Conservation (phyloP, 2,329 filamentous ascomycete genomes). For the Tolypocladium paradoxum region DNA sequence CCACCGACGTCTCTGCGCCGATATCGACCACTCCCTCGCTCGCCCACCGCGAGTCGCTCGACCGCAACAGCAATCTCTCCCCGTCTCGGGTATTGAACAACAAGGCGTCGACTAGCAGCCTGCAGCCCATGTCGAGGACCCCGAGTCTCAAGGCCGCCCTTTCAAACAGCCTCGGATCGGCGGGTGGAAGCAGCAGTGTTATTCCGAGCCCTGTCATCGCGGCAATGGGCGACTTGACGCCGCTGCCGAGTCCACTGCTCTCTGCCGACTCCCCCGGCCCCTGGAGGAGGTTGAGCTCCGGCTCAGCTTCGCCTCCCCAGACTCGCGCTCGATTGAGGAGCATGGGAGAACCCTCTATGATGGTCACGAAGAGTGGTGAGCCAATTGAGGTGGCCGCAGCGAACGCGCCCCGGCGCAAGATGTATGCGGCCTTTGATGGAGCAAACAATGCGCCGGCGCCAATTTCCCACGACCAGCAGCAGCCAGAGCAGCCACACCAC, state of each 20-base stretch:
- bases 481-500: conserved; percentile 28
- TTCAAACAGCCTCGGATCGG: conserved; percentile 34
- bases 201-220: conserved; percentile 65
- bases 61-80: conserved; percentile 21
- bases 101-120: conserved; percentile 18
- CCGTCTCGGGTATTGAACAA: conserved; percentile 17
- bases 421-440: conserved; percentile 30
- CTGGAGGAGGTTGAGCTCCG: conserved; percentile 45
- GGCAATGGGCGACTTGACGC: conserved; percentile 69
- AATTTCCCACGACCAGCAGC: conserved; percentile 7
- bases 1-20: conserved; percentile 21
- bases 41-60: conserved; percentile 22
- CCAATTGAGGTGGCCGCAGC: conserved; percentile 38
- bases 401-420: conserved; percentile 45
- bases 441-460: conserved; percentile 21
- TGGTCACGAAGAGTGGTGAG: conserved; percentile 41
- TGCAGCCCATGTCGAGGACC: conserved; percentile 45
- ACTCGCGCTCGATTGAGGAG: conserved; percentile 12
- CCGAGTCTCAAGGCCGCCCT: conserved; percentile 51
- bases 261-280: conserved; percentile 54
- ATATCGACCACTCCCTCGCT: conserved; percentile 8
- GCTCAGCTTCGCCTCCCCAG: conserved; percentile 31
- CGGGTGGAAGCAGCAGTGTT: conserved; percentile 51
- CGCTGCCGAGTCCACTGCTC: conserved; percentile 65
- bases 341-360: conserved; percentile 24